Percentiles rank a stretch among this genome's conserved stretches.
Conservation (phyloP, 768 basidiomycete genomes). For the Guyanaporus albipodus region DNA sequence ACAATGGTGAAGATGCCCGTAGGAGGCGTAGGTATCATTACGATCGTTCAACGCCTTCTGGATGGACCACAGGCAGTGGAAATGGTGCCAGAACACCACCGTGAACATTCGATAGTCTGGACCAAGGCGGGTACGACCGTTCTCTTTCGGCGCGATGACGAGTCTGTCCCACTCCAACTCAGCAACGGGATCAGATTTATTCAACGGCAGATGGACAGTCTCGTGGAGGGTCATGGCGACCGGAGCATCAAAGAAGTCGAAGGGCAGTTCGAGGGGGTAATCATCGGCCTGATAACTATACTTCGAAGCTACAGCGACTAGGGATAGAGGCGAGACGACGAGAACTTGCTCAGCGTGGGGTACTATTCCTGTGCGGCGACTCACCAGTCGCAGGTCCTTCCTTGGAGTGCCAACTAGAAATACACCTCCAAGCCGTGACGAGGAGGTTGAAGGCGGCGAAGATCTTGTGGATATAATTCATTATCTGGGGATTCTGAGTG, state of each 20-base stretch:
- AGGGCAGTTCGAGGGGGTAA: not conserved
- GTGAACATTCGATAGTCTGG: constrained; percentile 13
- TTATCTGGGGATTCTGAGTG: no score
- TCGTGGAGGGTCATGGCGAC: constrained; percentile 9
- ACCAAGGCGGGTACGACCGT: constrained; percentile 9
- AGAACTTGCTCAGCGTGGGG: no score
- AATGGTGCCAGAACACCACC: constrained; percentile 7
- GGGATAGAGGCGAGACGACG: no score
- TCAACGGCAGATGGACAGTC: not conserved
- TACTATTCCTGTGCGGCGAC: no score
- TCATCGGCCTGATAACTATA: no score
- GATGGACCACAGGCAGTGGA: constrained; percentile 14
- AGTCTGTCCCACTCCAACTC: constrained; percentile 9
- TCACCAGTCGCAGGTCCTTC: not conserved
- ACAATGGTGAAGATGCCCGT: constrained; percentile 6
- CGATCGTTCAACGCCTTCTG: constrained; percentile 6
- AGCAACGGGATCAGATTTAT: not conserved
- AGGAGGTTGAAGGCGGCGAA: not conserved
- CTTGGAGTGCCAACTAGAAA: not conserved
- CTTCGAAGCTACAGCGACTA: no score
- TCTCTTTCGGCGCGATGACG: constrained; percentile 5
- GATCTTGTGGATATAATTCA: not conserved
- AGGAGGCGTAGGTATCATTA: not conserved
- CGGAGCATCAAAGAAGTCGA: not conserved
- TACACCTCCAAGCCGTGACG: not conserved